Evolutionary conservation across 2,329 filamentous ascomycete species (phyloP).

Genomic region (Penicillium palitans): DNA sequence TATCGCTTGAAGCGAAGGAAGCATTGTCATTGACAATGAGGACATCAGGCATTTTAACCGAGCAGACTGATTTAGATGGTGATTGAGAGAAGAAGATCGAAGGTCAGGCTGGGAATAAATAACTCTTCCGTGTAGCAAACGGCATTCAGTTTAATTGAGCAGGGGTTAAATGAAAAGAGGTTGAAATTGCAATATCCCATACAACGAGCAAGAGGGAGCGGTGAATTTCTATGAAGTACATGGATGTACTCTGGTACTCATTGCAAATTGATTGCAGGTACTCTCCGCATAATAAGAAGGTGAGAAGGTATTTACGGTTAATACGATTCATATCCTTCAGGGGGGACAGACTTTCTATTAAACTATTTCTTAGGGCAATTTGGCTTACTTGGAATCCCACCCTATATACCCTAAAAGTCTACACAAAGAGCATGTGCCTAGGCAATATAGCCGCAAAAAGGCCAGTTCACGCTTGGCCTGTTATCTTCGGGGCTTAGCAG

Average conservation of each 20-base stretch:
- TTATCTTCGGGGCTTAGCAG: neutral
- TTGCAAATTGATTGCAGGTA: neutral
- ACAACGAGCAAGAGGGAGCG: too few species aligned
- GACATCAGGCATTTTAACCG: slow-evolving; percentile 13
- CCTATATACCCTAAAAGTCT: too few species aligned
- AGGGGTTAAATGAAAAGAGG: neutral
- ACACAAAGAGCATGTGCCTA: slow-evolving; percentile 2
- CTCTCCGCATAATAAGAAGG: slow-evolving; percentile 2
- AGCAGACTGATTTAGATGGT: neutral
- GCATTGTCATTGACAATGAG: slow-evolving; percentile 15
- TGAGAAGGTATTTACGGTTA: neutral
- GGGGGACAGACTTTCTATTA: neutral
- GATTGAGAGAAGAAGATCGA: neutral
- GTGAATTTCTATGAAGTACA: too few species aligned
- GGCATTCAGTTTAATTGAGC: too few species aligned
- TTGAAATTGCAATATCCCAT: neutral
- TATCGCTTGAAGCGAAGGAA: slow-evolving; percentile 14
- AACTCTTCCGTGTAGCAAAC: neutral
- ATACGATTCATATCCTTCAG: neutral
- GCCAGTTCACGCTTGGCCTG: slow-evolving; percentile 1
- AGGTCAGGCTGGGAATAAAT: slow-evolving; percentile 2
- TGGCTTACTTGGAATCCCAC: too few species aligned
- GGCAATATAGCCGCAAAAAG: neutral
- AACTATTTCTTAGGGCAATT: too few species aligned
- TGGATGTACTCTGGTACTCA: neutral